A percentile compares a stretch with the other conserved stretches of the same genome.
Conservation (phyloP, 805 yeast genomes). For the Teunomyces atbi region DNA sequence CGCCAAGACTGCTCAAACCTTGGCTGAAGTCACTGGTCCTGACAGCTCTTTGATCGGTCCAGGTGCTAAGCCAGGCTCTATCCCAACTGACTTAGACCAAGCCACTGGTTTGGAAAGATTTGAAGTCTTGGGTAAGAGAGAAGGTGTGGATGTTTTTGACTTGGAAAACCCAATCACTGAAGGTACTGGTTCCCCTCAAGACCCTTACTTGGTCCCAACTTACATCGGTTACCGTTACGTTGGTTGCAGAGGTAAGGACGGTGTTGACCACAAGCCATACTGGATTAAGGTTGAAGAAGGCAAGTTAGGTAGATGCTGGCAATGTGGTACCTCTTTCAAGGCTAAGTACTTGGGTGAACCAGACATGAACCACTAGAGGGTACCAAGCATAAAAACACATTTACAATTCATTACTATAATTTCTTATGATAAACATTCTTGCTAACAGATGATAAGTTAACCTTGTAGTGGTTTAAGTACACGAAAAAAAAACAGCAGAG, state of each 20-base stretch:
- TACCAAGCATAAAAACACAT: slow-evolving; percentile 3
- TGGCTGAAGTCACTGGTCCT: slow-evolving; percentile 78
- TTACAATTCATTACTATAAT: slow-evolving; percentile 3
- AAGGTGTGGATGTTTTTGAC: slow-evolving; percentile 94
- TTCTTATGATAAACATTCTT: slow-evolving; percentile 3
- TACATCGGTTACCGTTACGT: slow-evolving; percentile 92
- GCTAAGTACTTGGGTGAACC: slow-evolving; percentile 85
- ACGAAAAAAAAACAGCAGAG: neutral
- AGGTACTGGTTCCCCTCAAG: slow-evolving; percentile 85
- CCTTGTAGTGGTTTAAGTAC: neutral
- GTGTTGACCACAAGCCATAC: slow-evolving; percentile 86
- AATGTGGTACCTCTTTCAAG: slow-evolving; percentile 94
- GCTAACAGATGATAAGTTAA: neutral
- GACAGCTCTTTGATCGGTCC: slow-evolving; percentile 77
- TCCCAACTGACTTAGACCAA: slow-evolving; percentile 94
- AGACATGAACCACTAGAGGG: slow-evolving; percentile 54
- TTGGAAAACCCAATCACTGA: slow-evolving; percentile 81
- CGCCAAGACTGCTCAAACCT: slow-evolving; percentile 60
- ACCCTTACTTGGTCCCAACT: slow-evolving; percentile 87
- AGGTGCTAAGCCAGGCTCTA: slow-evolving; percentile 81
- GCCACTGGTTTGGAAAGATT: slow-evolving; percentile 98
- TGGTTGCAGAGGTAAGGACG: slow-evolving; percentile 91
- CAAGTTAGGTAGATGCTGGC: slow-evolving; percentile 94
- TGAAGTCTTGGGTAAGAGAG: slow-evolving; percentile 88
- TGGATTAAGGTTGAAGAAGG: slow-evolving; percentile 89